Base-by-base conservation (phyloP, 495 filamentous ascomycete genomes). In the Cairneyella variabilis region DNA sequence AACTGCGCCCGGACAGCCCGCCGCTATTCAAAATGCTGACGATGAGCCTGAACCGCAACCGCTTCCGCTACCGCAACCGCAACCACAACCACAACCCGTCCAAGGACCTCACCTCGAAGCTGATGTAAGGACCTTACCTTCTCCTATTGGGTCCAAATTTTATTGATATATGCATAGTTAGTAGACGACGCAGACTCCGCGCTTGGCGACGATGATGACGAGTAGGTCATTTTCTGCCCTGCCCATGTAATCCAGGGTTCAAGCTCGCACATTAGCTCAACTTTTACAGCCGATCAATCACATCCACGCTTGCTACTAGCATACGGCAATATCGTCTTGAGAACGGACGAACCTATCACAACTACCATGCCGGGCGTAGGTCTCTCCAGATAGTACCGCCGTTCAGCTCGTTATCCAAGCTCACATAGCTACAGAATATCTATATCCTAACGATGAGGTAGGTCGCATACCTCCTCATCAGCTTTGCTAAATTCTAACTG, bases 351-450 rank as follows among this genome's bases (percentile, higher is more conserved):
- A 62, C 62, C 1, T 69, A 65, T 54, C 66, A 69, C 48, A 46
- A 51, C n/a, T 66, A 60, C 20, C 52, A 61, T 28, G 61, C 60
- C n/a, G 61, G 58, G 11, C 63, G 67, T 71, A 48, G 60, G 67
- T 49, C 1, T 1, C 23, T 11, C 37, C n/a, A 10, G 16, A 16
- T 9, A 14, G 3, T 37, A 2, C n/a, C 41, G n/a, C 14, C 41
- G 1, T 26, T 30, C 22, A 16, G 6, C 10, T 14, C 2, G 12
- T 21, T 18, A n/a, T n/a, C 12, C 22, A 10, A 21, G 28, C 53
- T 50, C 9, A 56, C 53, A 20, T n/a, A 2, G 21, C 14, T 7
- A 28, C n/a, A 62, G 58, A 44, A 14, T 64, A 60, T 52, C 57
- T n/a, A n/a, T n/a, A n/a, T n/a, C n/a, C n/a, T n/a, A n/a, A n/a